These are phyloP conservation scores for Torulaspora gathmanii DNA, from an alignment of 805 yeast genomes.

Conservation along the genomic window DNA sequence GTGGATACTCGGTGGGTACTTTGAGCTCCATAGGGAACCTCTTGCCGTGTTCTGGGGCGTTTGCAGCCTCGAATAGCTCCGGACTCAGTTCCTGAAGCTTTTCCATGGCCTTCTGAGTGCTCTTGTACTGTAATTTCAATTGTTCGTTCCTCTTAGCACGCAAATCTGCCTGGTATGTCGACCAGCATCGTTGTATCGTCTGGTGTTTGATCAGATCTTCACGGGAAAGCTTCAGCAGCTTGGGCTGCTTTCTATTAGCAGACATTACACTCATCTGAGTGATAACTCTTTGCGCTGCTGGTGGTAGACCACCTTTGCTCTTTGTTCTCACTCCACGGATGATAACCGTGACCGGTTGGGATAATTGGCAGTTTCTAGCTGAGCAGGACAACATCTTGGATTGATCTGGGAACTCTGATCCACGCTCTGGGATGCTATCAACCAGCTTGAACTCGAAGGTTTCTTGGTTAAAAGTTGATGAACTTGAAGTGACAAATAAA, in stretches of 20 bases:
- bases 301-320: conserved; percentile 37
- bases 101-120: conserved; percentile 67
- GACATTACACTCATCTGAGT: conserved; percentile 71
- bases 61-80: conserved; percentile 59
- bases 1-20: conserved; percentile 87
- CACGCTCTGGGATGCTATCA: background rate
- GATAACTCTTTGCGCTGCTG: conserved; percentile 46
- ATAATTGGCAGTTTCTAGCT: background rate
- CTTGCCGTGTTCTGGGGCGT: conserved; percentile 47
- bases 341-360: conserved; percentile 21
- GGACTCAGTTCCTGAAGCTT: conserved; percentile 52
- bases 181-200: conserved; percentile 81
- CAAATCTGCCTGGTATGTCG: conserved; percentile 50
- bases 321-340: conserved; percentile 50
- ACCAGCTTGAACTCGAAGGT: background rate
- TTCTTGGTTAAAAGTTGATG: background rate
- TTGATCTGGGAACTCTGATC: background rate
- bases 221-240: conserved; percentile 55
- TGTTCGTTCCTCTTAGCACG: conserved; percentile 40
- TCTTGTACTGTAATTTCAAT: conserved; percentile 56
- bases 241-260: conserved; percentile 86
- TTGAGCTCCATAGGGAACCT: conserved; percentile 80
- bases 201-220: conserved; percentile 86
- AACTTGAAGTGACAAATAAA: background rate
- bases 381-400: background rate